phyloP scores from a whole-genome alignment of 768 basidiomycete species.

The Lactifluus pinguis region DNA sequence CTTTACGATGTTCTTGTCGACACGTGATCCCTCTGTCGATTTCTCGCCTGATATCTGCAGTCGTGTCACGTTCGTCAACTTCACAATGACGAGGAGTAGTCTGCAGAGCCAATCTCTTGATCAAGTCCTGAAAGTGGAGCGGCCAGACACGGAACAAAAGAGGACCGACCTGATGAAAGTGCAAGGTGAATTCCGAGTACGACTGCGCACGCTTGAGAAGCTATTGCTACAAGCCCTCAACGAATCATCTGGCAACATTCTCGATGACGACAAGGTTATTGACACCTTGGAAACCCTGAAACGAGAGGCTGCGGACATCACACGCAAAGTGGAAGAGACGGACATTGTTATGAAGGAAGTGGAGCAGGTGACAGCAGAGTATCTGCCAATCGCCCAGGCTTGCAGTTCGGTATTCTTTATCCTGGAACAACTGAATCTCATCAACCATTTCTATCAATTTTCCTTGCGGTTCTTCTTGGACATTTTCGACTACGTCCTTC shows the following conservation, averaged over 20 bases:
- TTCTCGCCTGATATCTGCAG: slow-evolving; percentile 99
- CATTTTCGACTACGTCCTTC: slow-evolving; percentile 92
- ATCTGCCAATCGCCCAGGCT: slow-evolving; percentile 88
- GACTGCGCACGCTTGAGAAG: slow-evolving; percentile 87
- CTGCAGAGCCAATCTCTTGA: slow-evolving; percentile 97
- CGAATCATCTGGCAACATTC: slow-evolving; percentile 92
- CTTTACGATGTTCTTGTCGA: slow-evolving; percentile 99
- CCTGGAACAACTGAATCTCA: slow-evolving; percentile 83
- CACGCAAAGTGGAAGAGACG: slow-evolving; percentile 92
- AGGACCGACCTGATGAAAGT: slow-evolving; percentile 96
- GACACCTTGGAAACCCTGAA: slow-evolving; percentile 93
- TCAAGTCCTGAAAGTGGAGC: slow-evolving; percentile 93
- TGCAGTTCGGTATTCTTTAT: slow-evolving; percentile 97
- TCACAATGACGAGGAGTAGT: slow-evolving; percentile 98
- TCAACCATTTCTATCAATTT: slow-evolving; percentile 99
- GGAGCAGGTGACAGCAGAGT: slow-evolving; percentile 91
- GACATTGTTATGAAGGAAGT: slow-evolving; percentile 94
- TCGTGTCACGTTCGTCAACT: slow-evolving; percentile 91
- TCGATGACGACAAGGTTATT: slow-evolving; percentile 98
- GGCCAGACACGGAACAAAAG: slow-evolving; percentile 93
- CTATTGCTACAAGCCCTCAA: slow-evolving; percentile 90
- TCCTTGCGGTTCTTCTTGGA: slow-evolving; percentile 97
- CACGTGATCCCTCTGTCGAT: slow-evolving; percentile 92
- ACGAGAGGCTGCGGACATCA: slow-evolving; percentile 92
- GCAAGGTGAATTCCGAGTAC: slow-evolving; percentile 94